phyloP scores from a whole-genome alignment of 1,284 basidiomycete species.

The Coniferiporia weirii region DNA sequence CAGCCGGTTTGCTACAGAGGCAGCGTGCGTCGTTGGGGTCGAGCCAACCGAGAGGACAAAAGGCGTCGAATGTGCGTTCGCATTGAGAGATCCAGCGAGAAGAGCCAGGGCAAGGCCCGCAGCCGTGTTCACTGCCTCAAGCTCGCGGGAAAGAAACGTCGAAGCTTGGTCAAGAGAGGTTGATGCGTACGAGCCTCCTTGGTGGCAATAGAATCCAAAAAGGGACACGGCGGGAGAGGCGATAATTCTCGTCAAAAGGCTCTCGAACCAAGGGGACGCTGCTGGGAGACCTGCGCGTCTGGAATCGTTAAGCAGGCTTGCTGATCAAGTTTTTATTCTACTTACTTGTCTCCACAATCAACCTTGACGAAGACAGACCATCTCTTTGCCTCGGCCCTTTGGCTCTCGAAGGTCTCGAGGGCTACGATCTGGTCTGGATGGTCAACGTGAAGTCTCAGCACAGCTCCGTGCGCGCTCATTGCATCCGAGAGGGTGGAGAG shows the following conservation, averaged over 20 bases:
- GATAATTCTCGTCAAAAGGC: constrained; percentile 49
- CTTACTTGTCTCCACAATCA: constrained; percentile 72
- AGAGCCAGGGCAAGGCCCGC: constrained; percentile 53
- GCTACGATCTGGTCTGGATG: constrained; percentile 66
- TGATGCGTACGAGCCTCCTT: constrained; percentile 73
- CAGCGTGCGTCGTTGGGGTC: constrained; percentile 82
- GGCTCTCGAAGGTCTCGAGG: constrained; percentile 53
- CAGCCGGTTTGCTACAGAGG: constrained; percentile 46
- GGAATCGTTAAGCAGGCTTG: constrained; percentile 4
- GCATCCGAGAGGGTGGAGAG: constrained; percentile 55
- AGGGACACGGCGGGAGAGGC: constrained; percentile 53
- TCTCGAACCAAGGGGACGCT: constrained; percentile 47
- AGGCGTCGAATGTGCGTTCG: constrained; percentile 33
- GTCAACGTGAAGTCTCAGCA: constrained; percentile 70
- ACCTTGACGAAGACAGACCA: constrained; percentile 84
- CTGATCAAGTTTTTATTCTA: constrained; percentile 14
- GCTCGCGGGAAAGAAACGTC: constrained; percentile 64
- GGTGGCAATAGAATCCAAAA: constrained; percentile 83
- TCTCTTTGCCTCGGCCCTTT: constrained; percentile 33
- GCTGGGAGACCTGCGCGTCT: constrained; percentile 80
- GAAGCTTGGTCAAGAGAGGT: constrained; percentile 59
- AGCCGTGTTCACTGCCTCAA: constrained; percentile 64
- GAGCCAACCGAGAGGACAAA: constrained; percentile 79
- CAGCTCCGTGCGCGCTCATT: constrained; percentile 46
- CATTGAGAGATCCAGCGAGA: constrained; percentile 32